A percentile compares a stretch with the other conserved stretches of the same genome.
Evolutionary conservation across 495 filamentous ascomycete genomes (phyloP).

Genomic region (Margaritispora aquatica): DNA sequence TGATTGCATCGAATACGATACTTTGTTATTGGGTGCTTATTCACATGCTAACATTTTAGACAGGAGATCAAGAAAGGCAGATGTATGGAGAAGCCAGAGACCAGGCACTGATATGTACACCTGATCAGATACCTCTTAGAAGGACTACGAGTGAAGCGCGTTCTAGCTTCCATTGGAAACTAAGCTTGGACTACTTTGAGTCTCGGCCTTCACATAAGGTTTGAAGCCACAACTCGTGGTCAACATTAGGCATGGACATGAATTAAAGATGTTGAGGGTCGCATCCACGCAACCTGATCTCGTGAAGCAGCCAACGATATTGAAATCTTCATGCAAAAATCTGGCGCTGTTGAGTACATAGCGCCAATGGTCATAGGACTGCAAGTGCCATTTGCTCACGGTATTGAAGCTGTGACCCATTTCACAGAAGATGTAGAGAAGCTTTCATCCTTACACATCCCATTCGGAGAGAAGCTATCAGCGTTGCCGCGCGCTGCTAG

Average conservation of each 20-base stretch:
- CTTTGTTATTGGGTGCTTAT: not conserved
- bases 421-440: not conserved
- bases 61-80: not conserved
- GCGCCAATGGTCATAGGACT: not conserved
- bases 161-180: too few species aligned
- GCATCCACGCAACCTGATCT: not conserved
- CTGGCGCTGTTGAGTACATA: not conserved
- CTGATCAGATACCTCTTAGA: too few species aligned
- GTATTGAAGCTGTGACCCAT: not conserved
- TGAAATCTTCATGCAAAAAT: not conserved
- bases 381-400: not conserved
- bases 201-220: too few species aligned
- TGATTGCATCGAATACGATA: not conserved
- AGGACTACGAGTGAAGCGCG: too few species aligned
- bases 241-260: not conserved
- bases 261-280: not conserved
- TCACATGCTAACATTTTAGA: not conserved
- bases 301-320: not conserved
- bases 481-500: not conserved
- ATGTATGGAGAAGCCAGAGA: not conserved
- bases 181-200: too few species aligned
- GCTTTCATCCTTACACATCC: not conserved
- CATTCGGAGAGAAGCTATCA: not conserved
- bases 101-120: not conserved
- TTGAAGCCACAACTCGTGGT: not conserved